phyloP scores from a whole-genome alignment of 768 basidiomycete species.

The Termitomyces sp. region DNA sequence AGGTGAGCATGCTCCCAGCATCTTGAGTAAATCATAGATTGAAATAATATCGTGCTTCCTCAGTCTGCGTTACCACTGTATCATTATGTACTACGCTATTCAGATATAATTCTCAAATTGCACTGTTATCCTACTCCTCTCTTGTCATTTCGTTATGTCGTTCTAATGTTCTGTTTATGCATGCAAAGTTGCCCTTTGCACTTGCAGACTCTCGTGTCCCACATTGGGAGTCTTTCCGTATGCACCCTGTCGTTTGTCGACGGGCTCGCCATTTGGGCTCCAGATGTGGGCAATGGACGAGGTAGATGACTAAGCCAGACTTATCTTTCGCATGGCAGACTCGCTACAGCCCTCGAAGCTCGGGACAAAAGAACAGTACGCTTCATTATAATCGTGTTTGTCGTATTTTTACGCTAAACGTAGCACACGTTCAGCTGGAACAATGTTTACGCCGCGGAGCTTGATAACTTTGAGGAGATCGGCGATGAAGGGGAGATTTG shows the following conservation, averaged over 20 bases:
- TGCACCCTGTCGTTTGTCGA: neutral
- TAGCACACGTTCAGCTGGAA: conserved; percentile 59
- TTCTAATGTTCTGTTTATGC: neutral
- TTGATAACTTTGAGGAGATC: conserved; percentile 69
- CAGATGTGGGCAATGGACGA: neutral
- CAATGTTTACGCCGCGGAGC: conserved; percentile 64
- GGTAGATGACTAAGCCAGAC: conserved; percentile 28
- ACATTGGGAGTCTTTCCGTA: neutral
- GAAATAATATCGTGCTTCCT: neutral
- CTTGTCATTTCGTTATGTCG: neutral
- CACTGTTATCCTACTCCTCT: conserved; percentile 8
- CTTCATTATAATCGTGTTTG: neutral
- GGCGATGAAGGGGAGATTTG: conserved; percentile 87
- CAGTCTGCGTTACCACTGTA: conserved; percentile 12
- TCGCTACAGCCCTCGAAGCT: conserved; percentile 64
- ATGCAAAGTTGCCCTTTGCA: neutral
- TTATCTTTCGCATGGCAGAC: conserved; percentile 14
- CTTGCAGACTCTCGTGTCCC: neutral
- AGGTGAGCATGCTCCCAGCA: conserved; percentile 1
- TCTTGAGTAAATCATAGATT: neutral
- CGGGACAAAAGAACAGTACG: conserved; percentile 78
- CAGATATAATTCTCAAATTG: conserved; percentile 9
- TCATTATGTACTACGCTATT: conserved; percentile 12
- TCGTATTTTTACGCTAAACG: conserved; percentile 1
- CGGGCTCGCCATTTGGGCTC: neutral